Conservation (phyloP, 306 rosid genomes). For the Cicer bijugum region DNA sequence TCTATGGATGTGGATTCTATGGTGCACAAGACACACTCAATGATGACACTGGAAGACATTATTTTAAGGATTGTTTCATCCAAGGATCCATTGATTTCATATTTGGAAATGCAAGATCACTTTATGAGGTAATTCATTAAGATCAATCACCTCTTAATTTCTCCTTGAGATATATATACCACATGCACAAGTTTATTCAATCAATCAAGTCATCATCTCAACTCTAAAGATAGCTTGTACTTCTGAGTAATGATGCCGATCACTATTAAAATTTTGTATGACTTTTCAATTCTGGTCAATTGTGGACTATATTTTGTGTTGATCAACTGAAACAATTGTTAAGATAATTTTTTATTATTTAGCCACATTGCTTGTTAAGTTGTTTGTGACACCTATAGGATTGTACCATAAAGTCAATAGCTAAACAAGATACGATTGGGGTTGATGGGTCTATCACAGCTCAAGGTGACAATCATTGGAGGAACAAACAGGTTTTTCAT, state of each 20-base stretch:
- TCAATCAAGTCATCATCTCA: no score
- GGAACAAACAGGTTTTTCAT: constrained; percentile 71
- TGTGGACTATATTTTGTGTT: no score
- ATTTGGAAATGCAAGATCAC: constrained; percentile 78
- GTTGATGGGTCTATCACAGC: constrained; percentile 80
- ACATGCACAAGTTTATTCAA: no score
- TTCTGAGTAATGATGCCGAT: no score
- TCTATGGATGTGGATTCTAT: constrained; percentile 83
- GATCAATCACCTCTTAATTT: not conserved
- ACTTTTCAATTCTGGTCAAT: no score
- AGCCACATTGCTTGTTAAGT: no score
- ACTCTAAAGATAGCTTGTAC: no score
- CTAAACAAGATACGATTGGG: constrained; percentile 48
- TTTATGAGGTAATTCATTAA: constrained; percentile 62
- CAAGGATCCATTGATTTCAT: constrained; percentile 92
- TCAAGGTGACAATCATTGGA: constrained; percentile 58
- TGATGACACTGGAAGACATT: constrained; percentile 83
- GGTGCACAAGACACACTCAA: constrained; percentile 85
- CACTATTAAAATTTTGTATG: no score
- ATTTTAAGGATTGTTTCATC: constrained; percentile 71
- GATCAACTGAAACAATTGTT: no score
- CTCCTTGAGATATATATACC: not conserved
- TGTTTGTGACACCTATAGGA: constrained; percentile 45
- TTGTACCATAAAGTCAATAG: constrained; percentile 64
- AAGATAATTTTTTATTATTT: no score